Conservation (phyloP, 2,329 filamentous ascomycete species). For the Niveomyces coronatus region DNA sequence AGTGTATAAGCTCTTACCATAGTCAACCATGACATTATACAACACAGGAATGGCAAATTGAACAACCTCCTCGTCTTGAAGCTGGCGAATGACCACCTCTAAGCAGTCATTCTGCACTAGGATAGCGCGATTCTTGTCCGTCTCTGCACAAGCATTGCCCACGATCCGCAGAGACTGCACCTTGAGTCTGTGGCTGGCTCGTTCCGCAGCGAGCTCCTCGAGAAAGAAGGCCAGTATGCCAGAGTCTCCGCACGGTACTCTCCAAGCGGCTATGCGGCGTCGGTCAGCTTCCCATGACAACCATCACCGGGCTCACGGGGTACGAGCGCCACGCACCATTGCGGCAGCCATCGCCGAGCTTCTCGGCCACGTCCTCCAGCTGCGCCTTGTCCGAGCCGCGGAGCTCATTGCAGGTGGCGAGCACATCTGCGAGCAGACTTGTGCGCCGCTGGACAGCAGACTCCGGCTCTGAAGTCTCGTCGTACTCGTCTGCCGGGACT, state of each 20-base stretch:
- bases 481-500: slow-evolving; percentile 16
- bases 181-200: slow-evolving; percentile 32
- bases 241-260: slow-evolving; percentile 45
- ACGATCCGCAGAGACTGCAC: slow-evolving; percentile 47
- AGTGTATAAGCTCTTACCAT: slow-evolving; percentile 33
- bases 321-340: slow-evolving; percentile 33
- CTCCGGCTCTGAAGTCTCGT: slow-evolving; percentile 17
- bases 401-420: slow-evolving; percentile 28
- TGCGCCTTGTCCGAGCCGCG: slow-evolving; percentile 30
- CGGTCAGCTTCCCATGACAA: slow-evolving; percentile 11
- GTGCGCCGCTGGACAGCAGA: slow-evolving; percentile 17
- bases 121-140: slow-evolving; percentile 49
- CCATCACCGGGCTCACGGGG: not conserved
- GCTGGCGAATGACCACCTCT: slow-evolving; percentile 34
- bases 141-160: slow-evolving; percentile 54
- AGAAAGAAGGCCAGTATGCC: slow-evolving; percentile 49
- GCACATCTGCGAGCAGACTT: slow-evolving; percentile 25
- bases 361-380: slow-evolving; percentile 38
- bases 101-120: slow-evolving; percentile 41
- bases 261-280: slow-evolving; percentile 38
- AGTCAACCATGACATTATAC: slow-evolving; percentile 54
- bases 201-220: slow-evolving; percentile 29
- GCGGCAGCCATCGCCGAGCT: slow-evolving; percentile 44
- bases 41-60: slow-evolving; percentile 47
- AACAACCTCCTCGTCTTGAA: slow-evolving; percentile 37